Conservation (phyloP, 768 basidiomycete genomes). For the Mycena vitilis region DNA sequence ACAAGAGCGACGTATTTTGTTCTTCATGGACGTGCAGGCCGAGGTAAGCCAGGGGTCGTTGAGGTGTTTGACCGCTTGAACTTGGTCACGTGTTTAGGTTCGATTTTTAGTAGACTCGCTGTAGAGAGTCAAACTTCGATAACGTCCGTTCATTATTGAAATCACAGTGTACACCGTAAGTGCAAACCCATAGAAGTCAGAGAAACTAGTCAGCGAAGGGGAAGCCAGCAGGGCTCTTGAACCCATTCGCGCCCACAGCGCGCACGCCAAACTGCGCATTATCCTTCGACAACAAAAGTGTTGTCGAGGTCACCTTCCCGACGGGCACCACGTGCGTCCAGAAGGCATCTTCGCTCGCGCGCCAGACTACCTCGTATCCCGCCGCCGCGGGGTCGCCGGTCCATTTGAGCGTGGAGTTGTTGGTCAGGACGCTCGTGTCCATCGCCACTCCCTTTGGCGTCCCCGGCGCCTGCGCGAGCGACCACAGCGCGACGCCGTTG, state of each 20-base stretch:
- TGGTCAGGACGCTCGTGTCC: slow-evolving; percentile 60
- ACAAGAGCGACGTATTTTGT: no score
- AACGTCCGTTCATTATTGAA: background rate
- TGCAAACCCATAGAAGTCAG: background rate
- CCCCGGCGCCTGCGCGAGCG: slow-evolving; percentile 65
- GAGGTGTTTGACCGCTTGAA: no score
- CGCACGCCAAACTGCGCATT: slow-evolving; percentile 63
- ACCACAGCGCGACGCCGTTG: slow-evolving; percentile 65
- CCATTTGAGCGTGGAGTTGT: slow-evolving; percentile 67
- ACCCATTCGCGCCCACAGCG: slow-evolving; percentile 64
- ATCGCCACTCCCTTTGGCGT: slow-evolving; percentile 61
- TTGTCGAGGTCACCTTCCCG: slow-evolving; percentile 54
- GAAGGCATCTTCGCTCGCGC: slow-evolving; percentile 57
- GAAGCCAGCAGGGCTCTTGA: slow-evolving; percentile 63
- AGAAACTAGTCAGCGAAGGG: slow-evolving; percentile 29
- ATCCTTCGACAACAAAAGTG: slow-evolving; percentile 60
- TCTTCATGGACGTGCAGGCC: no score
- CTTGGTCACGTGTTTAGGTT: no score
- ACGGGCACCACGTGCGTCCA: slow-evolving; percentile 65
- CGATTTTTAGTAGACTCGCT: no score
- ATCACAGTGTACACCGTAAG: background rate
- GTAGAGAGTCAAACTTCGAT: no score
- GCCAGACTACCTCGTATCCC: slow-evolving; percentile 65
- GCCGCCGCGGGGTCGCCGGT: slow-evolving; percentile 53
- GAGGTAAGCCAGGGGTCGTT: no score